These are phyloP conservation scores for Geotrichum carabidarum DNA, from an alignment of 1,139 yeast genomes.

Conservation along the genomic window DNA sequence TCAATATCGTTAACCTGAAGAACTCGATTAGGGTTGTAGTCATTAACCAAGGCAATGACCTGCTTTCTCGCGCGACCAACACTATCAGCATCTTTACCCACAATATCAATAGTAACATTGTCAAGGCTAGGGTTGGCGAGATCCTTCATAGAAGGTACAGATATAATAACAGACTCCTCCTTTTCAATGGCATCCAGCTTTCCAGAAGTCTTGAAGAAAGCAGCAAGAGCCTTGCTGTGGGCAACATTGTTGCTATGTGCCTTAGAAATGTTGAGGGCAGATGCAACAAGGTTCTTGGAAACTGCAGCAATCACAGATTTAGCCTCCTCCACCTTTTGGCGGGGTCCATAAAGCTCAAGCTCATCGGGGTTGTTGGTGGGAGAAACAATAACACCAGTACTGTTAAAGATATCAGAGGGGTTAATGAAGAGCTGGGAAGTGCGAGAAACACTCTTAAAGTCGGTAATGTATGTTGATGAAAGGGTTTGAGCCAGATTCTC, in stretches of 20 bases:
- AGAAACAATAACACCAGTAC: constrained; percentile 59
- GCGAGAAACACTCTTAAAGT: constrained; percentile 47
- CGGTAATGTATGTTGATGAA: constrained; percentile 34
- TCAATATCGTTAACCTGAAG: constrained; percentile 61
- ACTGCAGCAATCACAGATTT: constrained; percentile 50
- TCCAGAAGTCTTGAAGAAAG: constrained; percentile 54
- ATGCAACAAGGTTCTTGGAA: constrained; percentile 54
- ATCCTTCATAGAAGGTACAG: constrained; percentile 47
- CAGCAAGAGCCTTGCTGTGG: constrained; percentile 72
- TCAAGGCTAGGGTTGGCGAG: constrained; percentile 37
- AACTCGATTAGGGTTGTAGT: constrained; percentile 62
- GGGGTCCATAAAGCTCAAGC: constrained; percentile 63
- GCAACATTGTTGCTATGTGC: constrained; percentile 77
- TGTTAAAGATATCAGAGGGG: constrained; percentile 44
- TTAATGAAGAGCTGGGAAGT: constrained; percentile 48
- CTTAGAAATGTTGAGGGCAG: constrained; percentile 71
- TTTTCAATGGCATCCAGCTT: constrained; percentile 39
- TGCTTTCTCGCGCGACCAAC: constrained; percentile 58
- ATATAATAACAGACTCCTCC: constrained; percentile 49
- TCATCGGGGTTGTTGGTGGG: constrained; percentile 45
- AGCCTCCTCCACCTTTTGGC: constrained; percentile 55
- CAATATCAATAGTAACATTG: constrained; percentile 36
- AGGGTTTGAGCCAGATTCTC: constrained; percentile 45
- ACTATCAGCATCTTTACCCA: constrained; percentile 43
- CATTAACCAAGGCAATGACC: constrained; percentile 68